These are phyloP conservation scores for Apiospora pterosperma DNA, from an alignment of 2,329 filamentous ascomycete species.

Conservation along the genomic window DNA sequence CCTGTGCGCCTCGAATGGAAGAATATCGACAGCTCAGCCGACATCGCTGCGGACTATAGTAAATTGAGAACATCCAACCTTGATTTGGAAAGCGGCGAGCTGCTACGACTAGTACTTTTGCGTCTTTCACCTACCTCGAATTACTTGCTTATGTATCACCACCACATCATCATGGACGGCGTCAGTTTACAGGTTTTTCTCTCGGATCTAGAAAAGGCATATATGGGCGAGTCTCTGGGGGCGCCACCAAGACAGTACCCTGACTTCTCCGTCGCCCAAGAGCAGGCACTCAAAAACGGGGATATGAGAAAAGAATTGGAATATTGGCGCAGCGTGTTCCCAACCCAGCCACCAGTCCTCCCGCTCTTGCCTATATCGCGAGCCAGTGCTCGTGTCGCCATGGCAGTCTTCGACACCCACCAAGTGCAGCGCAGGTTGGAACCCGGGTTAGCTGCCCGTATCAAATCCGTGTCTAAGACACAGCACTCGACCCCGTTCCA, in stretches of 20 bases:
- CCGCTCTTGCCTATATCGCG: neutral
- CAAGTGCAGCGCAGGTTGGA: neutral
- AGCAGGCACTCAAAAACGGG: neutral
- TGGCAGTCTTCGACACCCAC: neutral
- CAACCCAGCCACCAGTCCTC: neutral
- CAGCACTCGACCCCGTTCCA: constrained; percentile 42
- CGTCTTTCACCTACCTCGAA: constrained; percentile 27
- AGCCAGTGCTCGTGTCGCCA: neutral
- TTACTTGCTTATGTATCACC: constrained; percentile 38
- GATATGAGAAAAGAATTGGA: neutral
- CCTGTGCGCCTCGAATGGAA: neutral
- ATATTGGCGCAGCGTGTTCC: neutral
- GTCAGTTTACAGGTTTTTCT: constrained; percentile 28
- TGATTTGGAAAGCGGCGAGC: constrained; percentile 34
- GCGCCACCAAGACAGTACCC: neutral
- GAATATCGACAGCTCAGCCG: constrained; percentile 8
- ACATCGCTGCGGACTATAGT: constrained; percentile 28
- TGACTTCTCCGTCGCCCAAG: neutral
- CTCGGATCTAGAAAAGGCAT: neutral
- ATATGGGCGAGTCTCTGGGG: neutral
- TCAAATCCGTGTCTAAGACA: neutral
- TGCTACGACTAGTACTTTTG: constrained; percentile 31
- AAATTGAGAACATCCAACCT: constrained; percentile 31
- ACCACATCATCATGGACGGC: constrained; percentile 50
- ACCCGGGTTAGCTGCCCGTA: neutral